These are phyloP conservation scores for Picochlorum sp. DNA, from an alignment of 139 green algal species.

Conservation along the genomic window DNA sequence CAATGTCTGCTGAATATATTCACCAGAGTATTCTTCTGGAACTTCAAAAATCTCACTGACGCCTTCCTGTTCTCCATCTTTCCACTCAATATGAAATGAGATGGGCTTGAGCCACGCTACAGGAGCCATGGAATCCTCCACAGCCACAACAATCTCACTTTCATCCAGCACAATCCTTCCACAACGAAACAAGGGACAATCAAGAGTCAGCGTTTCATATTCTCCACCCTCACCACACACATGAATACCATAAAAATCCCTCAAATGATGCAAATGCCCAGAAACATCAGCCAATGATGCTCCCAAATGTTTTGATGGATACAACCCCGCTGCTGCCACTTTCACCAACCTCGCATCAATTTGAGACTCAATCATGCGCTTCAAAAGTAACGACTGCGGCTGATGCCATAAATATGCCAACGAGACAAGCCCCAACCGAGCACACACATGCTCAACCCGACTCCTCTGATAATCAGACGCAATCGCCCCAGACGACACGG, in stretches of 20 bases:
- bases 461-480: constrained; percentile 94
- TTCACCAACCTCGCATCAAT: constrained; percentile 79
- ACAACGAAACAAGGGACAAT: constrained; percentile 73
- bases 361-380: constrained; percentile 48
- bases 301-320: constrained; percentile 77
- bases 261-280: constrained; percentile 43
- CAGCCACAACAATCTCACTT: constrained; percentile 42
- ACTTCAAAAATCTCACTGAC: no score
- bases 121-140: constrained; percentile 27
- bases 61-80: constrained; percentile 10
- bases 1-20: neutral
- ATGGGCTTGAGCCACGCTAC: constrained; percentile 54
- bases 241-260: constrained; percentile 70
- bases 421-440: constrained; percentile 72
- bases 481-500: constrained; percentile 83
- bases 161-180: constrained; percentile 63
- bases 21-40: neutral
- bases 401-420: constrained; percentile 87
- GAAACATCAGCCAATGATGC: constrained; percentile 50
- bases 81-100: constrained; percentile 64
- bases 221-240: constrained; percentile 95
- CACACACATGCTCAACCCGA: constrained; percentile 84
- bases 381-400: constrained; percentile 69
- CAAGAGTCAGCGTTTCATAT: constrained; percentile 91
- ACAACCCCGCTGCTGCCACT: constrained; percentile 73